Evolutionary conservation across 257 asterid genomes (phyloP).

Genomic region (Solanum neorickii): DNA sequence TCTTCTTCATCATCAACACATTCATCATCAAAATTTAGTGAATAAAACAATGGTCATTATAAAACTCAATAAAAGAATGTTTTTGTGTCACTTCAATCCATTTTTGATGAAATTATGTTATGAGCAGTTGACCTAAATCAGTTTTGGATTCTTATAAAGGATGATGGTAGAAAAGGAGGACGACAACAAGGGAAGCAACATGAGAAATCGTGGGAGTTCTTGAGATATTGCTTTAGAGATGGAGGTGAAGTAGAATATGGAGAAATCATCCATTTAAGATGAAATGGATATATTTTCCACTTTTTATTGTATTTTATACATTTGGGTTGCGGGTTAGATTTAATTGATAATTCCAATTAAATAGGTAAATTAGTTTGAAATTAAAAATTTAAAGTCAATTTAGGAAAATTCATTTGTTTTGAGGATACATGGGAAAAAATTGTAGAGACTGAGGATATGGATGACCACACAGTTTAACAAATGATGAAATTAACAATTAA

Average conservation of each 20-base stretch:
- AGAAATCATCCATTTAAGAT: not conserved
- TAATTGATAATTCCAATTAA: not conserved
- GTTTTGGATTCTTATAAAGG: not conserved
- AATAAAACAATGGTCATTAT: not conserved
- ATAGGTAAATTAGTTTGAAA: not conserved
- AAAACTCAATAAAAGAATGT: not conserved
- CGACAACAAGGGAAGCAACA: not conserved
- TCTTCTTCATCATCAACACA: not conserved
- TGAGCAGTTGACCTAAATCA: not conserved
- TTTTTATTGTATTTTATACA: too few relatives aligned
- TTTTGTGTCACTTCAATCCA: not conserved
- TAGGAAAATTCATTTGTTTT: not conserved
- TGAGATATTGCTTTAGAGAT: not conserved
- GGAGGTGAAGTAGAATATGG: not conserved
- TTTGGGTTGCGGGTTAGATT: not conserved
- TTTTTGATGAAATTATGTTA: not conserved
- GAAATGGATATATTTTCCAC: not conserved
- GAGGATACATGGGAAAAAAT: not conserved
- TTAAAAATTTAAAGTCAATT: too few relatives aligned
- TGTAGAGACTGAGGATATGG: not conserved
- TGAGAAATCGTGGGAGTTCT: not conserved
- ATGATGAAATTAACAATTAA: not conserved
- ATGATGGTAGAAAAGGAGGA: not conserved
- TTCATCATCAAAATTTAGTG: not conserved
- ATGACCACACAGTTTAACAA: not conserved